A percentile compares a stretch with the other conserved stretches of the same genome.
These are phyloP conservation scores for Salvia miltiorrhiza DNA, from an alignment of 257 asterid genomes.

Conservation along the genomic window DNA sequence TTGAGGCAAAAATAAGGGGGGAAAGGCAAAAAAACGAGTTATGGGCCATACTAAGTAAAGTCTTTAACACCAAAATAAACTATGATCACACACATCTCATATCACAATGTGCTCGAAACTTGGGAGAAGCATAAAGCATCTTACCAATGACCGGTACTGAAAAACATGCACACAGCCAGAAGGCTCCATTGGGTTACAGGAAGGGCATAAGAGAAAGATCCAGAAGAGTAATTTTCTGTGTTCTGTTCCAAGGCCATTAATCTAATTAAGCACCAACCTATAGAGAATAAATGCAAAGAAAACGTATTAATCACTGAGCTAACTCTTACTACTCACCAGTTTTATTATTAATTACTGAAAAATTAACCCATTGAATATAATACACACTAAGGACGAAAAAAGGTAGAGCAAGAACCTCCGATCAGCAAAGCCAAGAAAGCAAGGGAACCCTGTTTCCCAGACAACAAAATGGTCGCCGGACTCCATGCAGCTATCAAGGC, in stretches of 20 bases:
- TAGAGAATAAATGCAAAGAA: constrained; percentile 13
- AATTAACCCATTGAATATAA: not conserved
- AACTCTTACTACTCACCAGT: not conserved
- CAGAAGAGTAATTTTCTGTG: constrained; percentile 24
- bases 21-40: not conserved
- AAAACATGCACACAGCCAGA: constrained; percentile 77
- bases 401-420: constrained; percentile 58
- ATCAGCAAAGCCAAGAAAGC: constrained; percentile 51
- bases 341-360: not conserved
- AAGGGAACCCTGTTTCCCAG: constrained; percentile 94
- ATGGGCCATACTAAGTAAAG: not conserved
- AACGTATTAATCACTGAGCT: constrained; percentile 14
- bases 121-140: constrained; percentile 17
- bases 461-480: constrained; percentile 65
- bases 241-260: constrained; percentile 38
- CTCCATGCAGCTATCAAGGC: constrained; percentile 79
- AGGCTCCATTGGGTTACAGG: constrained; percentile 86
- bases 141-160: constrained; percentile 96
- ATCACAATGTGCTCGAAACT: constrained; percentile 11
- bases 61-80: not conserved
- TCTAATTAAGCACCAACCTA: constrained; percentile 83
- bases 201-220: constrained; percentile 49
- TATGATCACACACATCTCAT: constrained; percentile 3
- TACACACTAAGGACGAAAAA: not conserved
- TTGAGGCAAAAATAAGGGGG: not conserved